Percentiles rank a stretch among this genome's conserved stretches.
These are phyloP conservation scores for Neurospora crassa DNA, from an alignment of 2,329 filamentous ascomycete species.

Conservation along the genomic window DNA sequence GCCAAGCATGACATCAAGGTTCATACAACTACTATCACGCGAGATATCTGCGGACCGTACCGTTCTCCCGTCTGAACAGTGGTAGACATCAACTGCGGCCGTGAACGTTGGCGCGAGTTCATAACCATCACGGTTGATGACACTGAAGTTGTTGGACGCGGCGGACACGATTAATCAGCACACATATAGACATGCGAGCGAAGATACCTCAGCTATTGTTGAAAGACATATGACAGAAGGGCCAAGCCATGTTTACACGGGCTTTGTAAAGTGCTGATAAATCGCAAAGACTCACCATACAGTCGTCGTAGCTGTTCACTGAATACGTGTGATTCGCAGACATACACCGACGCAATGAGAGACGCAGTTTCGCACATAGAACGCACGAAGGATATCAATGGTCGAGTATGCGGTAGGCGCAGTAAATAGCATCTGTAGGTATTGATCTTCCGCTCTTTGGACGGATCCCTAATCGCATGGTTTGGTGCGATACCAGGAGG, in stretches of 20 bases:
- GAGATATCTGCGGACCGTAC: background rate
- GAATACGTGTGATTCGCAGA: background rate
- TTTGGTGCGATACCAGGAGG: constrained; percentile 4
- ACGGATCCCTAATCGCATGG: constrained; percentile 8
- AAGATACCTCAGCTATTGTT: background rate
- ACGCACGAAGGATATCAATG: background rate
- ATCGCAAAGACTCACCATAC: background rate
- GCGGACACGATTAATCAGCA: background rate
- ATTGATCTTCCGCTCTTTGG: constrained; percentile 1
- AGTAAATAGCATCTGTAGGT: background rate
- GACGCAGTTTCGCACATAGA: background rate
- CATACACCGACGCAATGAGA: background rate
- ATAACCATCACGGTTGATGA: background rate
- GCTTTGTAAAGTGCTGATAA: background rate
- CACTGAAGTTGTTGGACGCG: background rate
- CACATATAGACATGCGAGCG: too few species aligned
- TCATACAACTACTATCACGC: background rate
- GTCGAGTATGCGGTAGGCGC: background rate
- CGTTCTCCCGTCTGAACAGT: background rate
- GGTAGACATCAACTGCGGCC: background rate
- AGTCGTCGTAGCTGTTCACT: background rate
- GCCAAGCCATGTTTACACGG: background rate
- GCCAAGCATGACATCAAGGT: background rate
- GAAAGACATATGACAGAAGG: too few species aligned
- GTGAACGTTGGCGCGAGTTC: background rate